Evolutionary conservation across 1,284 basidiomycete species (phyloP).

Genomic region (Leucocoprinus gongylophorus): DNA sequence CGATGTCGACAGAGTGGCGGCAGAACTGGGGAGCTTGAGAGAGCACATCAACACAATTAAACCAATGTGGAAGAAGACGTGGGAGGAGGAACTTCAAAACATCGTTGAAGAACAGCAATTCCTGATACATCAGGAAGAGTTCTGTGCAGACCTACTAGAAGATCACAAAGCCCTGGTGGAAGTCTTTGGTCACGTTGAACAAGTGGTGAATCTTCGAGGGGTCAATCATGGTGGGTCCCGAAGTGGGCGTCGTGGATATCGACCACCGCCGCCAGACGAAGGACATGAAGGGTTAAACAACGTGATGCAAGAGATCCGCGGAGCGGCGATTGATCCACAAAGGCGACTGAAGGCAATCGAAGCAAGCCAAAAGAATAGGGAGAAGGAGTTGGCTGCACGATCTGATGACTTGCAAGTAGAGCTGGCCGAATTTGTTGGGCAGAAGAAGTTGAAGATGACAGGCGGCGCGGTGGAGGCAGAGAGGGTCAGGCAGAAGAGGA

Average conservation of each 20-base stretch:
- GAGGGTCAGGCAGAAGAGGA: constrained; percentile 74
- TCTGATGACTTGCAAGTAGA: constrained; percentile 81
- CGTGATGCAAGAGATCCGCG: constrained; percentile 84
- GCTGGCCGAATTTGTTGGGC: constrained; percentile 73
- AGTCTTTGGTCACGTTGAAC: constrained; percentile 82
- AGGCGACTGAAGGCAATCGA: constrained; percentile 86
- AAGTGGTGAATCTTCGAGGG: constrained; percentile 76
- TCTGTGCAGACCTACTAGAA: constrained; percentile 82
- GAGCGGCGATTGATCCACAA: constrained; percentile 74
- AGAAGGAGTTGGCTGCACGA: constrained; percentile 63
- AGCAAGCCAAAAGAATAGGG: constrained; percentile 71
- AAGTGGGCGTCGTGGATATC: constrained; percentile 41
- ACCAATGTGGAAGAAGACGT: constrained; percentile 98
- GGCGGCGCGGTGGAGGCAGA: constrained; percentile 91
- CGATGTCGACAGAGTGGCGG: constrained; percentile 65
- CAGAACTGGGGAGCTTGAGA: constrained; percentile 72
- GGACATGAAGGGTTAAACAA: constrained; percentile 57
- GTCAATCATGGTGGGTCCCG: constrained; percentile 27
- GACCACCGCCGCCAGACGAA: constrained; percentile 55
- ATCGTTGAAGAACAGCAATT: constrained; percentile 98
- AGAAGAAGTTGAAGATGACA: constrained; percentile 87
- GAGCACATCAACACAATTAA: constrained; percentile 86
- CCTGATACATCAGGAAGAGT: constrained; percentile 86
- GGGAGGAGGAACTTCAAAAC: constrained; percentile 93
- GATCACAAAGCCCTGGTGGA: constrained; percentile 86